Evolutionary conservation across 169 alveolate genomes (phyloP).

Genomic region (Theileria equi): DNA sequence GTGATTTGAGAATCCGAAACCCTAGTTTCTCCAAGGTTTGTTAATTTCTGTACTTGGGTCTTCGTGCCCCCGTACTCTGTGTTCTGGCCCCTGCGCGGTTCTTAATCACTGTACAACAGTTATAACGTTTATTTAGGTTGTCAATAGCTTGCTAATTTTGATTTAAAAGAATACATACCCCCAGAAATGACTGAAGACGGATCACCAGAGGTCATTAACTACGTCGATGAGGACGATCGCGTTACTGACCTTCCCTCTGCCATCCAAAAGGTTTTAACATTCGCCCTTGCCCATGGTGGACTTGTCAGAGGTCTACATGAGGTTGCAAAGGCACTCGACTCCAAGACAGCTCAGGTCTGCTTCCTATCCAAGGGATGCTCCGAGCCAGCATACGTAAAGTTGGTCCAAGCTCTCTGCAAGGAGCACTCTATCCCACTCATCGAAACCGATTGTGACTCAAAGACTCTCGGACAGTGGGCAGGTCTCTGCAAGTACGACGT

Average conservation of each 20-base stretch:
- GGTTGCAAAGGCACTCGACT: constrained; percentile 91
- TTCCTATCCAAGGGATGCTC: constrained; percentile 91
- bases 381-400: constrained; percentile 92
- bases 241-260: constrained; percentile 35
- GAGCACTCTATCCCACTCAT: constrained; percentile 89
- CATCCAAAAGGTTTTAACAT: constrained; percentile 55
- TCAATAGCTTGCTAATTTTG: background rate
- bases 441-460: constrained; percentile 87
- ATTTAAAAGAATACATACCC: background rate
- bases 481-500: constrained; percentile 93
- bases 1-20: too few species aligned
- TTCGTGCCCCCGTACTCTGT: too few species aligned
- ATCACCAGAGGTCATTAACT: constrained; percentile 52
- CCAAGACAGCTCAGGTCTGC: constrained; percentile 91
- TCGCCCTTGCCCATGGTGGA: constrained; percentile 88
- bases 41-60: too few species aligned
- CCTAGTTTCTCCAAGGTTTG: too few species aligned
- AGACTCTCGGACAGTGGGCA: constrained; percentile 95
- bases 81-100: too few species aligned
- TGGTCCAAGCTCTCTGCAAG: constrained; percentile 86
- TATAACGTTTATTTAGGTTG: too few species aligned
- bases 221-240: constrained; percentile 28
- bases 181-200: constrained; percentile 54
- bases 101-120: too few species aligned
- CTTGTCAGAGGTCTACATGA: constrained; percentile 91